Evolutionary conservation across 106 monocot species (phyloP), one percentile per base, ranked within the genome.

Genomic region (Acanthochlamys bracteata): DNA sequence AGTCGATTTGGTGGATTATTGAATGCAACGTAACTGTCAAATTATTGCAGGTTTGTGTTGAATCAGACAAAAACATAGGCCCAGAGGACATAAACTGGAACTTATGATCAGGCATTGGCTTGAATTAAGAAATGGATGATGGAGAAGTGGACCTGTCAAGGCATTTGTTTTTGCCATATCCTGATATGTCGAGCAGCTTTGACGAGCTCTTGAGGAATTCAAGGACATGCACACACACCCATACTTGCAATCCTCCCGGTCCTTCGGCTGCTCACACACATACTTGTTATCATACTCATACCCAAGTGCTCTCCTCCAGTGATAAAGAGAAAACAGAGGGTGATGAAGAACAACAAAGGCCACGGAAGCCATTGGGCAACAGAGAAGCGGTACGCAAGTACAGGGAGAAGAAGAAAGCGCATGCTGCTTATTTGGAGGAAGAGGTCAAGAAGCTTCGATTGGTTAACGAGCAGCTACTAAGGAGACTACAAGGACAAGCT

Each of bases 361-460:
- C 76, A 0, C 66, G 76, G 24, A 87, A 80, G 55, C 86, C 89
- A 11, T 42, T 68, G 20, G 89, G 89, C 11, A 94, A 94, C 64
- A 27, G 83, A 57, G 94, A 84, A 64, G 94, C 94, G 0, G 94
- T 94, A 3, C 54, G 89, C 53, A 94, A 86, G 76, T 94, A 94
- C 51, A 56, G 94, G 56, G 89, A 94, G 63, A 94, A 94, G 79
- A 94, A 86, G 72, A 94, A 86, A 71, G 94, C 94, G 19, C 89
- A 84, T 21, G 74, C 86, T 0, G 83, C 89, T 10, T 82, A 67
- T 53, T 69, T 94, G 56, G 89, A 94, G 64, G 89, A 86, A 75
- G 94, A 94, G 47, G 86, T 86, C 4, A 76, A 75, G 74, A 79
- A 88, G 57, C 73, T 94, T 13, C 76, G 73, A 14, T 10, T 64